A percentile compares a stretch with the other conserved stretches of the same genome.
Evolutionary conservation across 192 early-diverging fungal species (phyloP).

Genomic region (Coemansia sp.): DNA sequence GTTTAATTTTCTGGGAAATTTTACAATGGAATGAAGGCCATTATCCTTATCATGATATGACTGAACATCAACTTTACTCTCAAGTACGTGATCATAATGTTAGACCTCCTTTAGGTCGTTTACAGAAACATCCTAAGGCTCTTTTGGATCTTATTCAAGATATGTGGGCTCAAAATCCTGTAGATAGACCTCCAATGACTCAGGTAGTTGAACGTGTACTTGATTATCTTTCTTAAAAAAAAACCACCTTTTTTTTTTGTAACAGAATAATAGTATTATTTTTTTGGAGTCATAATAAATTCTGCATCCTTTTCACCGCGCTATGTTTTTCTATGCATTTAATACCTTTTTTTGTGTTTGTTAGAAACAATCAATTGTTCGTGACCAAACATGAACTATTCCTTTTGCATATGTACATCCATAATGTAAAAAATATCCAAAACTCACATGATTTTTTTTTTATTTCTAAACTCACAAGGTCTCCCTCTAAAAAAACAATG

Average conservation of each 20-base stretch:
- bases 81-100: slow-evolving; percentile 62
- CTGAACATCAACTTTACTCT: slow-evolving; percentile 62
- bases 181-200: slow-evolving; percentile 65
- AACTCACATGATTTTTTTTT: background rate
- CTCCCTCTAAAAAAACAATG: background rate
- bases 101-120: slow-evolving; percentile 59
- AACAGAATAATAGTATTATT: background rate
- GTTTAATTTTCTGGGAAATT: slow-evolving; percentile 78
- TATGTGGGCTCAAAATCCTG: slow-evolving; percentile 70
- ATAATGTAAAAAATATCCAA: background rate
- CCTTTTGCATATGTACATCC: background rate
- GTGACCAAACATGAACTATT: background rate
- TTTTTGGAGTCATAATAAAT: slow-evolving; percentile 6
- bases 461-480: background rate
- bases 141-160: slow-evolving; percentile 64
- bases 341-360: background rate
- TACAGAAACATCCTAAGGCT: slow-evolving; percentile 61
- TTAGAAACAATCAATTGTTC: background rate
- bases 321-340: background rate
- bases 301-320: background rate
- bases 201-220: slow-evolving; percentile 69
- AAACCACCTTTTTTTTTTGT: background rate
- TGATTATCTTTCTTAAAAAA: slow-evolving; percentile 59
- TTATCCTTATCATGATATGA: slow-evolving; percentile 69
- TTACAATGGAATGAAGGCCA: slow-evolving; percentile 69